Evolutionary conservation across 208 protist species (phyloP).

Genomic region (Wallacemonas collosoma): DNA sequence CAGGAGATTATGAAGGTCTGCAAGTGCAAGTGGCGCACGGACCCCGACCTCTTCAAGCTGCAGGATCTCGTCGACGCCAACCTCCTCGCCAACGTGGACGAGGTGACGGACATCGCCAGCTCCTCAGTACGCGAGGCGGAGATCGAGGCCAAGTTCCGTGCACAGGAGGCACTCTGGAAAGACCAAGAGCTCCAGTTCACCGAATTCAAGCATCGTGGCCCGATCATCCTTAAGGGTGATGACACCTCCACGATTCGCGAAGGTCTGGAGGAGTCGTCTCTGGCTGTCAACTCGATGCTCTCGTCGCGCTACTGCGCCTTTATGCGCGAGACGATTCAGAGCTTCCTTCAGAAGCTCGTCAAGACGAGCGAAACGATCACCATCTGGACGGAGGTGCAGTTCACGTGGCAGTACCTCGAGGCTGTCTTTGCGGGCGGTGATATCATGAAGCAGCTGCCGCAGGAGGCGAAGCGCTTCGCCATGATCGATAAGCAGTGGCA

Average conservation of each 20-base stretch:
- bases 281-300: slow-evolving; percentile 94
- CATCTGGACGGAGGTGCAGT: slow-evolving; percentile 94
- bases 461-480: slow-evolving; percentile 96
- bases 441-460: slow-evolving; percentile 97
- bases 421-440: slow-evolving; percentile 97
- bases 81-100: slow-evolving; percentile 85
- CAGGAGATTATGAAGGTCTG: slow-evolving; percentile 93
- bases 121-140: slow-evolving; percentile 95
- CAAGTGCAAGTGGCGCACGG: slow-evolving; percentile 88
- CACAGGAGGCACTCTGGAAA: slow-evolving; percentile 92
- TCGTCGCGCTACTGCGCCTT: slow-evolving; percentile 94
- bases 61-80: slow-evolving; percentile 92
- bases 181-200: slow-evolving; percentile 94
- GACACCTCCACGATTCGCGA: slow-evolving; percentile 90
- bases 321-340: slow-evolving; percentile 91
- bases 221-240: slow-evolving; percentile 93
- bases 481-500: slow-evolving; percentile 97
- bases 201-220: slow-evolving; percentile 94
- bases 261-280: slow-evolving; percentile 95
- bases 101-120: slow-evolving; percentile 96
- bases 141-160: slow-evolving; percentile 94
- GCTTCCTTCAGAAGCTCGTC: slow-evolving; percentile 92
- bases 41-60: slow-evolving; percentile 94
- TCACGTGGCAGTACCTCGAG: slow-evolving; percentile 97
- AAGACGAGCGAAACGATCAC: slow-evolving; percentile 92